Conservation (phyloP, 2,329 filamentous ascomycete genomes). For the Alternaria postmessia region DNA sequence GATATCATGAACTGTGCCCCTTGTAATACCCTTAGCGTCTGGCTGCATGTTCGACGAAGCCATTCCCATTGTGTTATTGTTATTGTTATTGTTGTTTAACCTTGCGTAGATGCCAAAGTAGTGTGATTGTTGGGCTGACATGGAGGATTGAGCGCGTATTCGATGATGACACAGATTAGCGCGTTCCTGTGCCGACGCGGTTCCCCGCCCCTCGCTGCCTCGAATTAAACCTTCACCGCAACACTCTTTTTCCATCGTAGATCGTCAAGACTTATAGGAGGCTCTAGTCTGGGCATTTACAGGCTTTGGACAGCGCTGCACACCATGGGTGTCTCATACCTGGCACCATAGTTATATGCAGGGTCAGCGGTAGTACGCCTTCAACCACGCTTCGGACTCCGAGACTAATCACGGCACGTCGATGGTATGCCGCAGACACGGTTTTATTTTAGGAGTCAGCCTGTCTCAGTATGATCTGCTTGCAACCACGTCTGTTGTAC, state of each 20-base stretch:
- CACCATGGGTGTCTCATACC: not conserved
- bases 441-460: conserved; percentile 1
- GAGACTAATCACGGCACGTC: conserved; percentile 2
- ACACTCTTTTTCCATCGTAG: conserved; percentile 1
- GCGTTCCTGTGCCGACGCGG: conserved; percentile 8
- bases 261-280: not conserved
- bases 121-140: not conserved
- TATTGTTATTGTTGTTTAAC: not conserved
- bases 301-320: conserved; percentile 1
- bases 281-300: not conserved
- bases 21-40: not conserved
- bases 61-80: not conserved
- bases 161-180: not conserved
- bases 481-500: not conserved
- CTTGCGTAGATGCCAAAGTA: not conserved
- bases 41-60: not conserved
- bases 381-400: conserved; percentile 5
- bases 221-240: not conserved
- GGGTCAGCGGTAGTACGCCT: conserved; percentile 2
- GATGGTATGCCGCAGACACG: not conserved
- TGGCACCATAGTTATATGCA: not conserved
- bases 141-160: not conserved
- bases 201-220: conserved; percentile 10
- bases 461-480: not conserved
- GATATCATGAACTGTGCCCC: not conserved